These are phyloP conservation scores for Sclerotinia sclerotiorum DNA, from an alignment of 2,329 filamentous ascomycete genomes.

Conservation along the genomic window DNA sequence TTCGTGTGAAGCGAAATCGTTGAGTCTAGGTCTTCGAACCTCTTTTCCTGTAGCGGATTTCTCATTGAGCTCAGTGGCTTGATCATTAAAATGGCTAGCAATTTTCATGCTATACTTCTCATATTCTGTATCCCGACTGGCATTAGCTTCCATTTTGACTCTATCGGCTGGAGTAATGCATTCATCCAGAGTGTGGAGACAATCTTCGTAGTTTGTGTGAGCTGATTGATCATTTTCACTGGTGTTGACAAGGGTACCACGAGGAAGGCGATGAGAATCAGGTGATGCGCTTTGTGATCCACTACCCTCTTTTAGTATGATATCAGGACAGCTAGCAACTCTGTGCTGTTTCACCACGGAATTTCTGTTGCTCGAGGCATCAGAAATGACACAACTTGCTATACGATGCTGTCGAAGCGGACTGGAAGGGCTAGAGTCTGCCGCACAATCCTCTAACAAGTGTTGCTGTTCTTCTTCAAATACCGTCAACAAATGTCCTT, in stretches of 20 bases:
- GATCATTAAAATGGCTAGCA: background rate
- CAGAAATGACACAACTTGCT: conserved; percentile 5
- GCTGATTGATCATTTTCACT: conserved; percentile 8
- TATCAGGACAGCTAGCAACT: conserved; percentile 14
- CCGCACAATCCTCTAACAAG: conserved; percentile 7
- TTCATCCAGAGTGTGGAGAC: conserved; percentile 15
- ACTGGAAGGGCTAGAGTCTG: conserved; percentile 11
- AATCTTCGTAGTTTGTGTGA: conserved; percentile 16
- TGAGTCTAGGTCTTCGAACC: background rate
- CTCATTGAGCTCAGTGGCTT: background rate
- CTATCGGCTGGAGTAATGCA: conserved; percentile 13
- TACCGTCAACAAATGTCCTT: background rate
- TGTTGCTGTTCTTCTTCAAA: conserved; percentile 15
- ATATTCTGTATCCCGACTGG: background rate
- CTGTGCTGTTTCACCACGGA: conserved; percentile 12
- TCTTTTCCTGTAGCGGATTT: background rate
- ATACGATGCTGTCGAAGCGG: conserved; percentile 15
- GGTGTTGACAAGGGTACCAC: background rate
- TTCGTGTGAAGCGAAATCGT: background rate
- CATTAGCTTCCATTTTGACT: conserved; percentile 11
- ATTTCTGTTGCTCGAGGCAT: background rate
- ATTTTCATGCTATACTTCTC: background rate
- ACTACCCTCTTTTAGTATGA: background rate
- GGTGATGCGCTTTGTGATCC: background rate
- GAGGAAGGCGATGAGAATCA: background rate